Evolutionary conservation across 2,329 filamentous ascomycete genomes (phyloP).

Genomic region (Botrytis pseudocinerea): DNA sequence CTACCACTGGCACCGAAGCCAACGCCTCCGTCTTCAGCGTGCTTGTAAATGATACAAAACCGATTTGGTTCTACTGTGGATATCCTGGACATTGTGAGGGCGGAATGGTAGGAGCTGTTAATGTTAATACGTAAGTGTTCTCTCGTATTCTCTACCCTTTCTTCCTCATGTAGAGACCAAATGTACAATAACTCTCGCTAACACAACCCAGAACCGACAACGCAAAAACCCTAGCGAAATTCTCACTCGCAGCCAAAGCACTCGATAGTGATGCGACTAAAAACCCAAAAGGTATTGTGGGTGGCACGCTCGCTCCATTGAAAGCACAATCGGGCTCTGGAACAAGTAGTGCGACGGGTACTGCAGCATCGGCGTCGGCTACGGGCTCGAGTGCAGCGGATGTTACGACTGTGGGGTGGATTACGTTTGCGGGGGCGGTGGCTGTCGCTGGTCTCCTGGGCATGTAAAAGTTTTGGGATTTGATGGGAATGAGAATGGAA

Average conservation of each 20-base stretch:
- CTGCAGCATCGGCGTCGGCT: not conserved
- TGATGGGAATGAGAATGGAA: not conserved
- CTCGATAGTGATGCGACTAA: not conserved
- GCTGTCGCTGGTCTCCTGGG: conserved; percentile 3
- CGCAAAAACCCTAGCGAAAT: not conserved
- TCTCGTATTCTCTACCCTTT: not conserved
- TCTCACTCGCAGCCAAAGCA: not conserved
- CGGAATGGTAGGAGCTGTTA: conserved; percentile 49
- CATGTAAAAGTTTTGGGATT: not conserved
- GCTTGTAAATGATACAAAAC: conserved; percentile 44
- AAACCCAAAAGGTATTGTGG: not conserved
- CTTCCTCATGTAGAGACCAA: not conserved
- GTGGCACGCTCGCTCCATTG: not conserved
- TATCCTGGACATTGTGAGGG: conserved; percentile 44
- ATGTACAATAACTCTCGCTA: not conserved
- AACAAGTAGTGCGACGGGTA: not conserved
- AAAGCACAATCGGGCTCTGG: not conserved
- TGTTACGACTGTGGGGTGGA: not conserved
- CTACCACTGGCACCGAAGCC: conserved; percentile 25
- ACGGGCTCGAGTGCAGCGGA: not conserved
- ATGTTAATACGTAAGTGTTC: conserved; percentile 39
- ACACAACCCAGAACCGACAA: not conserved
- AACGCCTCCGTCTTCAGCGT: conserved; percentile 45
- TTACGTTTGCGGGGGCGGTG: conserved; percentile 2
- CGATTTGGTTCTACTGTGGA: conserved; percentile 49